phyloP scores from a whole-genome alignment of 2,329 filamentous ascomycete genomes.

The Biscogniauxia sp. region DNA sequence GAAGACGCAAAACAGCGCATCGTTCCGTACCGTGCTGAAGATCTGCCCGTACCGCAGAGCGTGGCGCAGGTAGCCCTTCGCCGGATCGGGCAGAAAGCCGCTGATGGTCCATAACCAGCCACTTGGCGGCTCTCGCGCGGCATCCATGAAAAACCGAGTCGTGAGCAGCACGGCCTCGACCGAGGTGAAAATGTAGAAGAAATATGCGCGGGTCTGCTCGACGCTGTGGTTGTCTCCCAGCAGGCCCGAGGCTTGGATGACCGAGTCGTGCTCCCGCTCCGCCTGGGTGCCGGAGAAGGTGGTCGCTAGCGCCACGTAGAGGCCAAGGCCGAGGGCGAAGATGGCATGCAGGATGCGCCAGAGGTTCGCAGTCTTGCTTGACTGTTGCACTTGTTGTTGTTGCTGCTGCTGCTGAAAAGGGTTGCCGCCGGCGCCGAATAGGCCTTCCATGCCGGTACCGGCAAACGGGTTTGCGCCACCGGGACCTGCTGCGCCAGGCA shows the following conservation, averaged over 20 bases:
- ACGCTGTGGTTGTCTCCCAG: conserved; percentile 25
- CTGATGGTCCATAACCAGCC: conserved; percentile 64
- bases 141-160: conserved; percentile 68
- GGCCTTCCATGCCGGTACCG: conserved; percentile 27
- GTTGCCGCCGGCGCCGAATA: conserved; percentile 38
- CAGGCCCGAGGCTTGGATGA: conserved; percentile 36
- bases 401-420: conserved; percentile 20
- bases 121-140: conserved; percentile 52
- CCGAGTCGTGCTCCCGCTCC: conserved; percentile 48
- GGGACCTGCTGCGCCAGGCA: conserved; percentile 14
- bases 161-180: conserved; percentile 71
- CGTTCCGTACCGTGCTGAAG: conserved; percentile 66
- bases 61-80: conserved; percentile 60
- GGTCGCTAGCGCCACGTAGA: conserved; percentile 68
- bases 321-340: conserved; percentile 65
- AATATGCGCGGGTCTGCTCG: conserved; percentile 44
- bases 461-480: conserved; percentile 35
- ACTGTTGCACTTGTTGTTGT: conserved; percentile 16
- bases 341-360: conserved; percentile 75
- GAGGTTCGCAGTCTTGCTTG: conserved; percentile 45
- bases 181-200: conserved; percentile 81
- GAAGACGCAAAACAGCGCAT: conserved; percentile 75
- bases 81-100: conserved; percentile 64
- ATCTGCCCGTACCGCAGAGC: conserved; percentile 67
- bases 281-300: conserved; percentile 66